Base-by-base conservation (phyloP, 2,329 filamentous ascomycete genomes). In the Elsinoe fawcettii region DNA sequence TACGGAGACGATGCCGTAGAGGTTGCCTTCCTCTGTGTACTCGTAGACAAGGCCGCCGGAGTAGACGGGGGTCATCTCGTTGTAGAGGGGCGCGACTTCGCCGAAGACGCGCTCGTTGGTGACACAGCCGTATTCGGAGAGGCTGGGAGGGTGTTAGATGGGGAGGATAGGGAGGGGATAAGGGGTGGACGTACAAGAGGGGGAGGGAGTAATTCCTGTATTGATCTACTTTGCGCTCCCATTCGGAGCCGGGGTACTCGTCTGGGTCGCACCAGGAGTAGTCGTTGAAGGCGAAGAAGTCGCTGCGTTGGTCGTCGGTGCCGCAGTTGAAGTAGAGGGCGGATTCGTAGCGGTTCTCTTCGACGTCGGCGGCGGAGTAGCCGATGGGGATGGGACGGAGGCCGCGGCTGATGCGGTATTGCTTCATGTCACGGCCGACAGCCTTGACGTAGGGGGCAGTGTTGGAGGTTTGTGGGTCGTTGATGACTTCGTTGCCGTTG, bases 1-100 rank as follows among this genome's bases (percentile, higher is more conserved):
- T 67, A 93, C 77, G 58, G 81, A 74, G 68, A 91, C 90, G 59
- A 95, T 85, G 62, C 91, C 92, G 72, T 84, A 97, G 46, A 85
- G 79, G 75, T 85, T 89, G 60, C 79, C 78, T 73, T 95, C 90
- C 67, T 87, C 75, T 8, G 87, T 85, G 78, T 96, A 99, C 74
- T 97, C 91, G 76, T 96, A 99, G 72, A 96, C 88, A 37, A 99
- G 82, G 71, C 93, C 93, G 66, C 93, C 93, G 39, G 91, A 96
- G 81, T 96, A 97, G 66, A 96, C 90, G 16, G 72, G 65, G 6
- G 86, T 90, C 92, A 97, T 97, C 60, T 96, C 71, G 73, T 77
- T 82, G 85, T 96, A 97, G 58, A 99, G 79, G 46, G 91, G 79
- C 49, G 73, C 73, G 55, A 96, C 75, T 75, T 96, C 92, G 59